A percentile compares a stretch with the other conserved stretches of the same genome.
Conservation (phyloP, 306 rosid species). For the Cucumis cinereus region DNA sequence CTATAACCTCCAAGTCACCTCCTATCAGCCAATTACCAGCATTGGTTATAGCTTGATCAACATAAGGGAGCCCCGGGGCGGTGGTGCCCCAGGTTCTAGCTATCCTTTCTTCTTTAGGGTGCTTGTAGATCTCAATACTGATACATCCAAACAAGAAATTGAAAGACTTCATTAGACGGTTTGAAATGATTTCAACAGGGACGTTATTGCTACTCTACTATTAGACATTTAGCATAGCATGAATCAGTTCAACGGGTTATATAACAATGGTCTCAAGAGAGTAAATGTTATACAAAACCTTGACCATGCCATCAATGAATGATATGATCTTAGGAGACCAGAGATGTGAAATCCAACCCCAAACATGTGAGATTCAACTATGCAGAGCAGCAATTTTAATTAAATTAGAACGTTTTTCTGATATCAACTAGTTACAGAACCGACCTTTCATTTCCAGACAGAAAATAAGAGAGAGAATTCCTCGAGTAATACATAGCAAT, state of each 20-base stretch:
- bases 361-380: not conserved
- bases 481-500: not conserved
- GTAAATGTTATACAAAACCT: not conserved
- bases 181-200: not conserved
- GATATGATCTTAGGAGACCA: not conserved
- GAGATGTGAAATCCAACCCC: not conserved
- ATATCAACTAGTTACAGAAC: not conserved
- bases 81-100: conserved; percentile 97
- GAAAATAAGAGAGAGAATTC: not conserved
- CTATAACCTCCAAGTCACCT: conserved; percentile 91
- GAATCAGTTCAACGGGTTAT: not conserved
- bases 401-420: not conserved
- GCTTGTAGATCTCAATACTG: conserved; percentile 95
- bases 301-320: not conserved
- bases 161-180: not conserved
- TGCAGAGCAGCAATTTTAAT: not conserved
- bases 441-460: not conserved
- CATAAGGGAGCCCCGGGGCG: conserved; percentile 85
- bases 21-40: conserved; percentile 96
- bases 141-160: not conserved
- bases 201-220: not conserved
- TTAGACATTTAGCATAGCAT: not conserved
- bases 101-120: conserved; percentile 86
- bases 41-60: conserved; percentile 62
- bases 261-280: not conserved